Conservation (phyloP, 441 rosid genomes). For the Capsella rubella region DNA sequence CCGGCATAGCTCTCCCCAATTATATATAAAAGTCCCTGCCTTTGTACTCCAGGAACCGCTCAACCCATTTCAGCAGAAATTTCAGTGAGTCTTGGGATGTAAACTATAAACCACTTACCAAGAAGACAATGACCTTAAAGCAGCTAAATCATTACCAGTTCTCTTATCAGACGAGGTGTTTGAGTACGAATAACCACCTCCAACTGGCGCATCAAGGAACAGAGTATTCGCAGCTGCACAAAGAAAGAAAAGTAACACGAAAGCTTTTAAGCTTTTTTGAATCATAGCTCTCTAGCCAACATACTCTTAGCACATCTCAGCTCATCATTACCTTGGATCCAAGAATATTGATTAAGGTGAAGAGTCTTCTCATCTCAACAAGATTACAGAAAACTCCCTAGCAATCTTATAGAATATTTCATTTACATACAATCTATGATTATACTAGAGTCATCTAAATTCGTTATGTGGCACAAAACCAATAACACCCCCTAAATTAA, state of each 20-base stretch:
- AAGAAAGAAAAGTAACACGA: background rate
- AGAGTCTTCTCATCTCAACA: conserved; percentile 69
- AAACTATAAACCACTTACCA: conserved; percentile 25
- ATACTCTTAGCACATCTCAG: background rate
- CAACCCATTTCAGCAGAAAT: conserved; percentile 78
- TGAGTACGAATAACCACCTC: conserved; percentile 92
- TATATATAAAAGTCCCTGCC: conserved; percentile 79
- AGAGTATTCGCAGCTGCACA: conserved; percentile 84
- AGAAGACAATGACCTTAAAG: conserved; percentile 29
- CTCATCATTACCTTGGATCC: conserved; percentile 76
- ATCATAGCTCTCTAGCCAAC: conserved; percentile 5
- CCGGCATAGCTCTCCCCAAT: conserved; percentile 95
- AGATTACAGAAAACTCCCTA: no score
- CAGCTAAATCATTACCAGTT: conserved; percentile 65
- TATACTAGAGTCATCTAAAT: no score
- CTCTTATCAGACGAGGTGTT: conserved; percentile 84
- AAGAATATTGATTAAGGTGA: conserved; percentile 81
- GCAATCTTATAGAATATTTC: no score
- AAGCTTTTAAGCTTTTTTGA: conserved; percentile 13
- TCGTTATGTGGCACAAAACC: no score
- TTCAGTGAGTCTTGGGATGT: conserved; percentile 77
- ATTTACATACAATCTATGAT: no score
- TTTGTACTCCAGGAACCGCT: no score
- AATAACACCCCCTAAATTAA: no score
- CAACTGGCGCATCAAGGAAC: conserved; percentile 90